These are phyloP conservation scores for Actinidia arguta DNA, from an alignment of 179 eudicot genomes.

Conservation along the genomic window DNA sequence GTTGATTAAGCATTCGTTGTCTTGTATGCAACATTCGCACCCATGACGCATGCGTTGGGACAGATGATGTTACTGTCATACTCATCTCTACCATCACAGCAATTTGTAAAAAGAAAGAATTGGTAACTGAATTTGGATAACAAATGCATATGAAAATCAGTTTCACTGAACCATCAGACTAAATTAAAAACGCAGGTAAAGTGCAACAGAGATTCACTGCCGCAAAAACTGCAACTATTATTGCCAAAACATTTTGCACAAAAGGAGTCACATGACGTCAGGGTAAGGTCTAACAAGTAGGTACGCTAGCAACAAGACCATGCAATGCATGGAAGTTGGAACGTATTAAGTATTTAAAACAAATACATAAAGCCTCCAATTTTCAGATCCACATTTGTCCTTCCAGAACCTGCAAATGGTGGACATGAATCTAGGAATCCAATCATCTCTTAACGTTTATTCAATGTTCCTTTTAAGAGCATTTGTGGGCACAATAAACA, in stretches of 20 bases:
- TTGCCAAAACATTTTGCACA: no score
- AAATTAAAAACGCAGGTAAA: not conserved
- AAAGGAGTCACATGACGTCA: no score
- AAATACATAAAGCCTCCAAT: not conserved
- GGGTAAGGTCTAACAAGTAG: not conserved
- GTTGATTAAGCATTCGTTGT: constrained; percentile 40
- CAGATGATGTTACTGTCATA: constrained; percentile 65
- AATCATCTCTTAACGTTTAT: not conserved
- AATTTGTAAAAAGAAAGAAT: constrained; percentile 49
- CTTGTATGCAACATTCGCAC: constrained; percentile 65
- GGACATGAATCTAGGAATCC: not conserved
- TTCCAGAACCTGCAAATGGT: not conserved
- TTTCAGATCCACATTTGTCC: not conserved
- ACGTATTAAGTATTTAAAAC: not conserved
- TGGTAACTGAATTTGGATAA: constrained; percentile 1
- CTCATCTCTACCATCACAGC: constrained; percentile 99
- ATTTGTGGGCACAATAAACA: not conserved
- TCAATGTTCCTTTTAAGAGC: not conserved
- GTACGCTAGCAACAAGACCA: not conserved
- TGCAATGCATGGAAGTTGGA: not conserved
- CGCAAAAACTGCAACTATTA: no score
- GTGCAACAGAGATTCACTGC: not conserved
- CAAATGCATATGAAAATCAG: not conserved
- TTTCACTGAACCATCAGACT: not conserved
- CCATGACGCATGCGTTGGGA: constrained; percentile 89